Evolutionary conservation across 352 stramenopile genomes (phyloP), one percentile per base, ranked within the genome.

Genomic region (Globisporangium echinulatum): DNA sequence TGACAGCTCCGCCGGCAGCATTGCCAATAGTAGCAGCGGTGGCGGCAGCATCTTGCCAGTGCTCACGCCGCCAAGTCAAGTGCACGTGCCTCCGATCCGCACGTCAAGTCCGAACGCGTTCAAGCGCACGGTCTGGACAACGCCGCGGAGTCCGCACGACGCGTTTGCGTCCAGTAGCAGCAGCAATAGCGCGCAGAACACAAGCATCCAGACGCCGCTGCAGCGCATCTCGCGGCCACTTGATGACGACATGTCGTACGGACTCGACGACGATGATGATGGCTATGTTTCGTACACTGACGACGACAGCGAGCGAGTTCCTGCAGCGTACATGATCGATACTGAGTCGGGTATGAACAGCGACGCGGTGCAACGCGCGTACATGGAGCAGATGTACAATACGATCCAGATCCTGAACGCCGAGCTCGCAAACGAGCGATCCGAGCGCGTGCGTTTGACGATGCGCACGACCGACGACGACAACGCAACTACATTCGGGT

Each of bases 351-450:
- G 33, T 7, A 39, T 46, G 5, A 11, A 42, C 47, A 6, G 8
- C 5, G 14, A 46, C 9, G 33, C 17, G 50, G 61, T 60, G 4
- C 77, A 90, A 39, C 67, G 85, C 37, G 67, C 66, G 15, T 85
- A 85, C 56, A 90, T 90, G 80, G 77, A 90, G 52, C 67, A 87
- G 49, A 88, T 90, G 72, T 83, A 86, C 63, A 73, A 59, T 17
- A 82, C 71, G 4, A 85, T 90, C 56, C 75, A 78, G 58, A 39
- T 67, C 36, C 43, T 85, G 11, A 85, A 73, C 15, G 64, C 68
- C 0, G 74, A 87, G 54, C 43, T 87, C 43, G 76, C 82, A 39
- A 69, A 58, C 15, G 77, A 87, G 42, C 70, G 74, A 7, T 62
- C 67, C n/a, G 65, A 62, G 4, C 66, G 66, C 51, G 37, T 63